Evolutionary conservation across 2,329 filamentous ascomycete species (phyloP).

Genomic region (Alternaria consortialis): DNA sequence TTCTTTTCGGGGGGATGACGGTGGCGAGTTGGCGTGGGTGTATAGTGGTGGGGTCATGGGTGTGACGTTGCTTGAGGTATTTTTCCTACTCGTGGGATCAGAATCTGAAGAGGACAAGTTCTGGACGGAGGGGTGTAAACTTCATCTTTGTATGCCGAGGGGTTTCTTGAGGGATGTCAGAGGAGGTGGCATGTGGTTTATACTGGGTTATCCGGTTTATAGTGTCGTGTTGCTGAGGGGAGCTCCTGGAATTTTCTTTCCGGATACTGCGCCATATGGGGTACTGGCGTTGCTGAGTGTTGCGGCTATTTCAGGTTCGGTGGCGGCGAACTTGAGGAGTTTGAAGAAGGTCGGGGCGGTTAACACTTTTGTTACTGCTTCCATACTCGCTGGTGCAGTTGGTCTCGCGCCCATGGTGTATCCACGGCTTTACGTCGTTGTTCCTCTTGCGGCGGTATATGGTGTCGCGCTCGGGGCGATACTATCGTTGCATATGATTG

Average conservation of each 20-base stretch:
- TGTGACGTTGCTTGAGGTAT: constrained; percentile 15
- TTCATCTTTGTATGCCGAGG: background rate
- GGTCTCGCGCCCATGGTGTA: background rate
- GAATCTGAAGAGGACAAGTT: background rate
- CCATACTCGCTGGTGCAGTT: background rate
- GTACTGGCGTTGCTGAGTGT: constrained; percentile 12
- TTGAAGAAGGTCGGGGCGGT: constrained; percentile 8
- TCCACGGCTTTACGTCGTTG: background rate
- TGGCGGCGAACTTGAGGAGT: background rate
- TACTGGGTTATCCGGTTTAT: background rate
- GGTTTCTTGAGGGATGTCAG: background rate
- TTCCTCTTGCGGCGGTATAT: constrained; percentile 5
- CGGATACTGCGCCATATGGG: background rate
- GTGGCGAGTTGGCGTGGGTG: background rate
- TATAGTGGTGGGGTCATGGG: constrained; percentile 6
- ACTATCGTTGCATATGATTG: background rate
- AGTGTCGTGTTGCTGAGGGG: background rate
- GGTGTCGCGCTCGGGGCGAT: constrained; percentile 18
- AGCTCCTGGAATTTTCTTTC: background rate
- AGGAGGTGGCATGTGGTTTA: background rate
- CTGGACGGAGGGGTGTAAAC: background rate
- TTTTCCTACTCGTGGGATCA: constrained; percentile 10
- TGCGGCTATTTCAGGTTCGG: constrained; percentile 13
- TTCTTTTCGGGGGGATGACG: background rate
- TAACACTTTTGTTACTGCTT: constrained; percentile 9